phyloP scores from a whole-genome alignment of 202 grass and related monocot species.

The Musa balbisiana region DNA sequence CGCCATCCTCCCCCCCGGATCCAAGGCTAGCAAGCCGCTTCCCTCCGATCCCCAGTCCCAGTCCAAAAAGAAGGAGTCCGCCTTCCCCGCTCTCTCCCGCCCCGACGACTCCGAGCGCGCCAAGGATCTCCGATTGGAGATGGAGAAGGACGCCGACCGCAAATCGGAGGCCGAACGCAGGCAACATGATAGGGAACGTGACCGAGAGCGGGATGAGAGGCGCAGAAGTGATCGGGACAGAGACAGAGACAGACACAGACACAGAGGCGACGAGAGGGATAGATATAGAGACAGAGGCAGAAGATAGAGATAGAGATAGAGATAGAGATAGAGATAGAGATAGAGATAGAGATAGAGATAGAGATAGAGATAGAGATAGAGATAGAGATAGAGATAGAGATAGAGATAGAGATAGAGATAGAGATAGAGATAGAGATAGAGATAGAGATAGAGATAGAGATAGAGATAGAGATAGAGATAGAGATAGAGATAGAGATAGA shows the following conservation, averaged over 20 bases:
- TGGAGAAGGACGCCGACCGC: slow-evolving; percentile 46
- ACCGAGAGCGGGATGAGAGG: slow-evolving; percentile 28
- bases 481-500: too few species aligned
- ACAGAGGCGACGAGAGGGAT: slow-evolving; percentile 25
- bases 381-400: too few species aligned
- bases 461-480: slow-evolving; percentile 1
- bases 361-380: slow-evolving; percentile 13
- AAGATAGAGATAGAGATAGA: slow-evolving; percentile 3
- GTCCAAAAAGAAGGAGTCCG: slow-evolving; percentile 9
- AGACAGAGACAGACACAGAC: slow-evolving; percentile 24
- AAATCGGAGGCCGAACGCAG: background rate
- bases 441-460: too few species aligned
- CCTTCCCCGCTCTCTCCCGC: slow-evolving; percentile 56
- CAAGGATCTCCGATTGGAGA: slow-evolving; percentile 61
- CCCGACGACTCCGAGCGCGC: slow-evolving; percentile 63
- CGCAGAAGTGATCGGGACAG: slow-evolving; percentile 14
- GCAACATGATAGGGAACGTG: slow-evolving; percentile 14
- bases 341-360: too few species aligned
- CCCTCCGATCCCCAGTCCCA: slow-evolving; percentile 11
- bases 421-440: slow-evolving; percentile 18
- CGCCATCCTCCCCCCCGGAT: slow-evolving; percentile 64
- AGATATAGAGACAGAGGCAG: background rate
- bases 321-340: too few species aligned
- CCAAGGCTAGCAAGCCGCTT: background rate
- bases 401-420: background rate